Base-by-base conservation (phyloP, 2,329 filamentous ascomycete genomes). In the Hirsutella rhossiliensis region DNA sequence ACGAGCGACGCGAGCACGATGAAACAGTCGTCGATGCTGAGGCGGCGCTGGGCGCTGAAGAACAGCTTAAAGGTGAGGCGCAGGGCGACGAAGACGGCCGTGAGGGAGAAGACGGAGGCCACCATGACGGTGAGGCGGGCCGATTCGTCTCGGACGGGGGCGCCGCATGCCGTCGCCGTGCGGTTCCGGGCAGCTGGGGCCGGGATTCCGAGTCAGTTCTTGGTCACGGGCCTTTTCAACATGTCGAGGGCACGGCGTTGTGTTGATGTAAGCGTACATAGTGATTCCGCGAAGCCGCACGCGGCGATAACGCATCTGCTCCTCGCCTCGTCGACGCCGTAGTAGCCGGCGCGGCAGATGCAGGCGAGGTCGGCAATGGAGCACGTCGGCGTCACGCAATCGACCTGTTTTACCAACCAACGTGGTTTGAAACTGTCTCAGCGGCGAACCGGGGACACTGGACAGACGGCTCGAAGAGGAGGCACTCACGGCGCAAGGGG, bases 1-100 rank as follows among this genome's bases (percentile, higher is more conserved):
- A 50, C 28, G 13, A 56, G 4, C 18, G 60, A 45, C 3, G 58
- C 52, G 9, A 55, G 19, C 6, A 61, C 45, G 15, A 62, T 59
- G 32, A 62, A 57, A 50, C 58, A 61, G 45, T 69, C 66, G 43
- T 69, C 66, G 1, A 64, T 48, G 0, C 59, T 64, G 12, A 70
- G 58, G 0, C 56, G 54, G 0, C 61, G 45, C 29, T 60, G 63
- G 3, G 55, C 49, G 8, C 47, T 62, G 15, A 66, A 46, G 34
- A 36, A 36, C n/a, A 11, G 34, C 43, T 60, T 63, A 36, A 54
- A 62, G 2, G 47, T 54, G 8, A 72, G 59, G 17, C 72, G 66
- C 11, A 69, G 55, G 2, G 65, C 43, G n/a, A 72, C 56, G 43
- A 71, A 69, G 20, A 63, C 47, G 42, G 52, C 60, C 2, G 64